Evolutionary conservation across 441 rosid genomes (phyloP).

Genomic region (Croton laevigatus): DNA sequence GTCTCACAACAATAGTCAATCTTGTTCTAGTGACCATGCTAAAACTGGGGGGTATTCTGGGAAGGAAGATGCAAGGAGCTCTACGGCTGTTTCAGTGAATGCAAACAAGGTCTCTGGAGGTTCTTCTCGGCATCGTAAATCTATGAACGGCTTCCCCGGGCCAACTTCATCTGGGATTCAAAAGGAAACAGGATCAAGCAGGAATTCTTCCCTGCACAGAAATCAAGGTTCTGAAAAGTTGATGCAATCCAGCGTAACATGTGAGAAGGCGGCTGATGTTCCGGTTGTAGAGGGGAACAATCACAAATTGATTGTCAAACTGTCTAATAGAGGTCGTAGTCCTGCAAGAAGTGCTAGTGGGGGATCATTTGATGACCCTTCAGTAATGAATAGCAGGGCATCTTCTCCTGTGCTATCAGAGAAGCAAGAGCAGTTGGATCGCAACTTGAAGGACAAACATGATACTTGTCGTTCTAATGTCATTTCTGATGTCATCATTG

Average conservation of each 20-base stretch:
- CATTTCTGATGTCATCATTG: constrained; percentile 44
- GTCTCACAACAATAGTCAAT: constrained; percentile 73
- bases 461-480: constrained; percentile 39
- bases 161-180: constrained; percentile 30
- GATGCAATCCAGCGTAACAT: constrained; percentile 41
- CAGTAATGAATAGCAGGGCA: constrained; percentile 52
- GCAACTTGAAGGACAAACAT: constrained; percentile 46
- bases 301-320: constrained; percentile 69
- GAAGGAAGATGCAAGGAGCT: constrained; percentile 65
- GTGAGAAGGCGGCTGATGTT: constrained; percentile 55
- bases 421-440: constrained; percentile 63
- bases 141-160: constrained; percentile 50
- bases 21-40: constrained; percentile 64
- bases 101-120: constrained; percentile 40
- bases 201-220: constrained; percentile 46
- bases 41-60: constrained; percentile 48
- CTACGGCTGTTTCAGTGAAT: constrained; percentile 48
- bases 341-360: constrained; percentile 72
- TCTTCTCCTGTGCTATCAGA: constrained; percentile 62
- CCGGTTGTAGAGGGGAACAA: constrained; percentile 53
- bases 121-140: constrained; percentile 50
- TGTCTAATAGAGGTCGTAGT: constrained; percentile 69
- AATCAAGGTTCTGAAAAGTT: constrained; percentile 55
- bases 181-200: constrained; percentile 46
- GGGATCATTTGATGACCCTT: constrained; percentile 64